Conservation (phyloP, 768 basidiomycete genomes). For the Lactifluus subvellereus region DNA sequence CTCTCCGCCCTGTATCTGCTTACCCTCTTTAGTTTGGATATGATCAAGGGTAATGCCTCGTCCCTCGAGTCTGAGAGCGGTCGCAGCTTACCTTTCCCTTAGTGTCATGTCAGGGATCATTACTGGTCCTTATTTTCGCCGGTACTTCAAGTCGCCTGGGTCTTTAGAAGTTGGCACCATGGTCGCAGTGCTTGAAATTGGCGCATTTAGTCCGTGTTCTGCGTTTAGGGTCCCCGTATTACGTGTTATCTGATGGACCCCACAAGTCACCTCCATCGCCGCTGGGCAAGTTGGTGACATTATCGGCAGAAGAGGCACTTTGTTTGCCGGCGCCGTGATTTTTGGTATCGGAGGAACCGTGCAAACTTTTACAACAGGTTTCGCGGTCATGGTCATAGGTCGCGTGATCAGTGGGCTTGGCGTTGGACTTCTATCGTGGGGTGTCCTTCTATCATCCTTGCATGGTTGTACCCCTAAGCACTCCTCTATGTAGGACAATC, state of each 20-base stretch:
- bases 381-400: slow-evolving; percentile 75
- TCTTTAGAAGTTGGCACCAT: slow-evolving; percentile 81
- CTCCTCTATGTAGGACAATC: slow-evolving; percentile 58
- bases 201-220: slow-evolving; percentile 67
- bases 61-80: slow-evolving; percentile 10
- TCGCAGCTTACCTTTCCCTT: slow-evolving; percentile 11
- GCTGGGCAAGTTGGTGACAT: slow-evolving; percentile 86
- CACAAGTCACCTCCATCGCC: slow-evolving; percentile 76
- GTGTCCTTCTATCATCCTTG: slow-evolving; percentile 19
- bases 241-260: slow-evolving; percentile 11
- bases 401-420: slow-evolving; percentile 82
- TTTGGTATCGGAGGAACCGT: slow-evolving; percentile 84
- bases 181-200: slow-evolving; percentile 92
- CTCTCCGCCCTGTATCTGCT: slow-evolving; percentile 7
- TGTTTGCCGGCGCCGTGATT: slow-evolving; percentile 75
- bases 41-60: slow-evolving; percentile 65
- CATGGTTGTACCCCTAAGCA: neutral
- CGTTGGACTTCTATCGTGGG: slow-evolving; percentile 83
- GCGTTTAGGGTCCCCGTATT: neutral
- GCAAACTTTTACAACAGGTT: slow-evolving; percentile 79
- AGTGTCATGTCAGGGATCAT: slow-evolving; percentile 92
- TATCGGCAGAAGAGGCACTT: slow-evolving; percentile 78
- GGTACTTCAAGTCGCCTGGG: slow-evolving; percentile 75
- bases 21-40: slow-evolving; percentile 58
- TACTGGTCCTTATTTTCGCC: slow-evolving; percentile 75